Evolutionary conservation across 2,329 filamentous ascomycete genomes (phyloP).

Genomic region (Ustilaginoidea virens): DNA sequence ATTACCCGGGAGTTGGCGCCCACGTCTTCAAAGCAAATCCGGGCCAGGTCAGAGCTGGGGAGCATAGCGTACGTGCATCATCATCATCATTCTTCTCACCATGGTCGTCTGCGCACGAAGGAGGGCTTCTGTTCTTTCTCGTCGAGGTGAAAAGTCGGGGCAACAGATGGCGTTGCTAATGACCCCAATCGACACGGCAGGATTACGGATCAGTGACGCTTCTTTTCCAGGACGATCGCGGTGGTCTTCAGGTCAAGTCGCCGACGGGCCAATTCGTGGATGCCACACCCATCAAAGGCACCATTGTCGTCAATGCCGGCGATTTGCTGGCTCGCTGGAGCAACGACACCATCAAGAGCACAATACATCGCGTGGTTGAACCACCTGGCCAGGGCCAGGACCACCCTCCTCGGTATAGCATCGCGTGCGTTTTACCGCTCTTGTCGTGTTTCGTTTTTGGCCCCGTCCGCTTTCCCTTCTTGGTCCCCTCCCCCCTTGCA

Average conservation of each 20-base stretch:
- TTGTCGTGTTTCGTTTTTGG: background rate
- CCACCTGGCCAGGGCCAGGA: slow-evolving; percentile 46
- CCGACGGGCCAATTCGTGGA: slow-evolving; percentile 68
- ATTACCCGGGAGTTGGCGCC: slow-evolving; percentile 56
- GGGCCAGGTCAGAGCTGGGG: slow-evolving; percentile 59
- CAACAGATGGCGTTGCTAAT: too few relatives aligned
- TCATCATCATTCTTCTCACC: background rate
- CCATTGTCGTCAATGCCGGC: slow-evolving; percentile 79
- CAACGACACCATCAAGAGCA: slow-evolving; percentile 83
- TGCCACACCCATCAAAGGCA: slow-evolving; percentile 65
- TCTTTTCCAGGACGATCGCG: slow-evolving; percentile 43
- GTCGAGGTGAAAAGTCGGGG: too few relatives aligned
- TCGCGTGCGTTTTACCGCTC: slow-evolving; percentile 49
- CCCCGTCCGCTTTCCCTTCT: background rate
- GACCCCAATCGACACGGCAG: slow-evolving; percentile 7
- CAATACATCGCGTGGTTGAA: slow-evolving; percentile 79
- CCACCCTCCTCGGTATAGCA: slow-evolving; percentile 69
- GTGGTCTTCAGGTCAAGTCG: slow-evolving; percentile 45
- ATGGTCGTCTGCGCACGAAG: background rate
- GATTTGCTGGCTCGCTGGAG: slow-evolving; percentile 79
- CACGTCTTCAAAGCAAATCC: slow-evolving; percentile 51
- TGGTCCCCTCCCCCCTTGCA: background rate
- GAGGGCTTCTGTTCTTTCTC: background rate
- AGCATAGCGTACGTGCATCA: slow-evolving; percentile 42
- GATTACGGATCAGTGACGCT: slow-evolving; percentile 47